Base-by-base conservation (phyloP, 192 early-diverging fungal genomes). In the Umbelopsis sp. region DNA sequence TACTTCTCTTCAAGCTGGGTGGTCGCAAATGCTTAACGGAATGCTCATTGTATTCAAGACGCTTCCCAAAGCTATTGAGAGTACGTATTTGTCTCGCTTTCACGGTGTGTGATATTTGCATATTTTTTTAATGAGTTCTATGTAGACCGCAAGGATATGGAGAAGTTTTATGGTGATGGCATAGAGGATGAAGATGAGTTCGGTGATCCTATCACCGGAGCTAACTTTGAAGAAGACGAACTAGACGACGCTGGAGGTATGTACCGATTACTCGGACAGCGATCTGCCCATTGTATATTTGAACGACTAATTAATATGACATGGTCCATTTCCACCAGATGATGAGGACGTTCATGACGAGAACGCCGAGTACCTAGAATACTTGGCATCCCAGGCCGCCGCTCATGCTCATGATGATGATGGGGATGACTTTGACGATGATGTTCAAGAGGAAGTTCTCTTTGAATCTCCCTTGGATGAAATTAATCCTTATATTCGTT, bases 391-490 rank as follows among this genome's bases (percentile, higher is more conserved):
- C 43, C 84, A 86, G 79, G 86, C 86, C 25, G 51, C 70, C 17
- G 50, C 56, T 7, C 53, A 71, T 29, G 68, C 73, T 14, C 36
- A 51, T 54, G 78, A 43, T 10, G 79, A 73, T 17, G 86, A 86
- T 25, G 88, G 89, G 16, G 89, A 93, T 11, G 89, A 91, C 14
- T 82, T 85, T 32, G 86, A 85, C 24, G 88, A 88, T n/a, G 83
- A 81, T 20, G 79, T 93, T 44, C 85, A 92, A 44, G 93, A 95
- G 72, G 91, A 93, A 74, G 84, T 90, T 25, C 80, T 88, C 26
- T 90, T 93, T 44, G 91, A 93, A 74, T 90, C 91, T 38, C 92
- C 92, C 22, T 78, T 95, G 67, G 93, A 95, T 75, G 81, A 87
- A 52, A 74, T 95, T 52, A 85, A 95, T 75, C 86, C 90, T 6